phyloP scores from a whole-genome alignment of 2,329 filamentous ascomycete species.

The Colletotrichum tabaci region DNA sequence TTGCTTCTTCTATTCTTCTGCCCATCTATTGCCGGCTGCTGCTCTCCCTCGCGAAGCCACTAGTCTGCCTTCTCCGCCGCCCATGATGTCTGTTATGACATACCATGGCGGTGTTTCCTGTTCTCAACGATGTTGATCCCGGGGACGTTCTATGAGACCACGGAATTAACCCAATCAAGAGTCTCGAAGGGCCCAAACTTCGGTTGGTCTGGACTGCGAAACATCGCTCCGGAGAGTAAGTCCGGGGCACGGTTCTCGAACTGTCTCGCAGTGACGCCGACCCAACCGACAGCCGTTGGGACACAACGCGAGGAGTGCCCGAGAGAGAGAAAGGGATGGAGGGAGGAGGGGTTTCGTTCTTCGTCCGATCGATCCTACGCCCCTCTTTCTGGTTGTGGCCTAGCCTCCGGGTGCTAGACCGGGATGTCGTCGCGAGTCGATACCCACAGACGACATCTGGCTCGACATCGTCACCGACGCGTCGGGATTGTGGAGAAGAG shows the following conservation, averaged over 20 bases:
- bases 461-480: constrained; percentile 3
- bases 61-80: background rate
- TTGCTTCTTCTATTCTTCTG: background rate
- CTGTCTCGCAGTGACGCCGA: constrained; percentile 25
- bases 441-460: constrained; percentile 15
- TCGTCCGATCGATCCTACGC: constrained; percentile 13
- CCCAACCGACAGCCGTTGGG: constrained; percentile 2
- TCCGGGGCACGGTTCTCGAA: background rate
- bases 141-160: background rate
- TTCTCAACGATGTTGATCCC: background rate
- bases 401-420: constrained; percentile 4
- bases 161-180: background rate
- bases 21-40: background rate
- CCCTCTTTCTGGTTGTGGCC: constrained; percentile 16
- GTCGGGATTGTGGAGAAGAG: constrained; percentile 20
- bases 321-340: no score
- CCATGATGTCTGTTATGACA: constrained; percentile 22
- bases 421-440: constrained; percentile 16
- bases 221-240: background rate
- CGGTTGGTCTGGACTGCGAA: constrained; percentile 1
- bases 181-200: background rate
- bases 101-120: constrained; percentile 3
- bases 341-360: background rate
- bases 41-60: background rate
- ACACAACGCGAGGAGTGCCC: background rate